Percentiles rank a stretch among this genome's conserved stretches.
phyloP scores from a whole-genome alignment of 73 alveolate species.

The Symbiodinium natans region DNA sequence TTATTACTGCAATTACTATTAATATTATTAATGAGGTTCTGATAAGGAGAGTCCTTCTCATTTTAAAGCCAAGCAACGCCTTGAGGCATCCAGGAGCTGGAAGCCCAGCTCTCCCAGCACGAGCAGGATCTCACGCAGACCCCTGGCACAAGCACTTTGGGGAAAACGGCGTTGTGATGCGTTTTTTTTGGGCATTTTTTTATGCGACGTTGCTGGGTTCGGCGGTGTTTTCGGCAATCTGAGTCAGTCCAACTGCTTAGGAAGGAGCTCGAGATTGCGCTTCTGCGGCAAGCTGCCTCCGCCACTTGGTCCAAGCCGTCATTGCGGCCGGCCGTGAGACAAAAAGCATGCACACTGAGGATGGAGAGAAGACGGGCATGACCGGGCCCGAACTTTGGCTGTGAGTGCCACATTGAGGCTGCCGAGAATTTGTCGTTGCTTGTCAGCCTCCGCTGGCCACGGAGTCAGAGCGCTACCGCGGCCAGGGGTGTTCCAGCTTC shows the following conservation, averaged over 20 bases:
- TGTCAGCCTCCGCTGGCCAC: not conserved
- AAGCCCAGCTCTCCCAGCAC: slow-evolving; percentile 29
- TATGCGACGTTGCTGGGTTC: too few relatives aligned
- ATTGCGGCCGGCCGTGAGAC: too few relatives aligned
- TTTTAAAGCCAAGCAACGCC: too few relatives aligned
- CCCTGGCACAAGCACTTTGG: not conserved
- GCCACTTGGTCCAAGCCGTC: too few relatives aligned
- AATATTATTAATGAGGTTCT: too few relatives aligned
- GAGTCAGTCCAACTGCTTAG: not conserved
- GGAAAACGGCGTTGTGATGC: not conserved
- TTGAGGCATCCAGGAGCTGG: slow-evolving; percentile 70
- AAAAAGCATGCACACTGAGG: not conserved
- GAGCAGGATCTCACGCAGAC: slow-evolving; percentile 46
- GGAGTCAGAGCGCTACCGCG: not conserved
- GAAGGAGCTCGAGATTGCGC: slow-evolving; percentile 73
- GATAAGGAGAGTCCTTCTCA: too few relatives aligned
- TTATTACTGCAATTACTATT: too few relatives aligned
- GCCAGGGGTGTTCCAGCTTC: not conserved
- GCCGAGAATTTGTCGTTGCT: not conserved
- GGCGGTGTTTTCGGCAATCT: not conserved
- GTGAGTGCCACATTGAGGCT: too few relatives aligned
- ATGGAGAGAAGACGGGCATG: not conserved
- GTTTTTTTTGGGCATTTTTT: not conserved
- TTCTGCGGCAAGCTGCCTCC: slow-evolving; percentile 24
- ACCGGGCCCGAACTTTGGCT: not conserved